A percentile compares a stretch with the other conserved stretches of the same genome.
Conservation (phyloP, 208 protist species). For the Leishmania arabica region DNA sequence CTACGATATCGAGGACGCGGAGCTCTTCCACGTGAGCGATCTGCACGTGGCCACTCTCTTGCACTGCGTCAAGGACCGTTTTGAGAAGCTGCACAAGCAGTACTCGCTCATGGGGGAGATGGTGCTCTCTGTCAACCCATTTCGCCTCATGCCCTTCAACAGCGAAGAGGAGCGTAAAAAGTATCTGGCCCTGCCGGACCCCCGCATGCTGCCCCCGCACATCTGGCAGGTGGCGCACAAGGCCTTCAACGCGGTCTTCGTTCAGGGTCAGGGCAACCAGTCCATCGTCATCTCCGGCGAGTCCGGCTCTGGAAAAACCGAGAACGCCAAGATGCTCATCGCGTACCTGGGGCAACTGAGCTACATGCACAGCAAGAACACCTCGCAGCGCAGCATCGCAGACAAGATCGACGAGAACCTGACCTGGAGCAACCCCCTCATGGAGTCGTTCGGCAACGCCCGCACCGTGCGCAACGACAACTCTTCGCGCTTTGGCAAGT, state of each 20-base stretch:
- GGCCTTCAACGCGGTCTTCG: constrained; percentile 79
- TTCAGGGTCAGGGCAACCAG: constrained; percentile 82
- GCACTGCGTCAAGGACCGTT: constrained; percentile 90
- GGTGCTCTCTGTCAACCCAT: constrained; percentile 94
- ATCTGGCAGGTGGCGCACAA: constrained; percentile 91
- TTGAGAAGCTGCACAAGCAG: constrained; percentile 80
- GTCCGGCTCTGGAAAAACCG: constrained; percentile 96
- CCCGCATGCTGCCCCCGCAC: constrained; percentile 79
- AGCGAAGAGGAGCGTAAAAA: constrained; percentile 64
- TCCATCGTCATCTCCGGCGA: constrained; percentile 95
- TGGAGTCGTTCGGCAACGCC: constrained; percentile 96
- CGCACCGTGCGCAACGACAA: constrained; percentile 94
- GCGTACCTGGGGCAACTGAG: constrained; percentile 87
- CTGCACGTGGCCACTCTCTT: constrained; percentile 91
- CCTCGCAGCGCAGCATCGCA: constrained; percentile 61
- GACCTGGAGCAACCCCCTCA: constrained; percentile 90
- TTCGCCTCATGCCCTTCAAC: constrained; percentile 86
- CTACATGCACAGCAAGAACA: constrained; percentile 73
- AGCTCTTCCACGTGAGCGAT: constrained; percentile 89
- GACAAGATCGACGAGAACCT: constrained; percentile 77
- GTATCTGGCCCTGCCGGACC: constrained; percentile 69
- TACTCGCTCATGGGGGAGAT: constrained; percentile 94
- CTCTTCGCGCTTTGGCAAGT: constrained; percentile 95
- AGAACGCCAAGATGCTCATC: constrained; percentile 91
- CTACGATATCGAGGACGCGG: constrained; percentile 68